Evolutionary conservation across 1,284 basidiomycete species (phyloP), one percentile per base, ranked within the genome.

Genomic region (Naganishia liquefaciens): DNA sequence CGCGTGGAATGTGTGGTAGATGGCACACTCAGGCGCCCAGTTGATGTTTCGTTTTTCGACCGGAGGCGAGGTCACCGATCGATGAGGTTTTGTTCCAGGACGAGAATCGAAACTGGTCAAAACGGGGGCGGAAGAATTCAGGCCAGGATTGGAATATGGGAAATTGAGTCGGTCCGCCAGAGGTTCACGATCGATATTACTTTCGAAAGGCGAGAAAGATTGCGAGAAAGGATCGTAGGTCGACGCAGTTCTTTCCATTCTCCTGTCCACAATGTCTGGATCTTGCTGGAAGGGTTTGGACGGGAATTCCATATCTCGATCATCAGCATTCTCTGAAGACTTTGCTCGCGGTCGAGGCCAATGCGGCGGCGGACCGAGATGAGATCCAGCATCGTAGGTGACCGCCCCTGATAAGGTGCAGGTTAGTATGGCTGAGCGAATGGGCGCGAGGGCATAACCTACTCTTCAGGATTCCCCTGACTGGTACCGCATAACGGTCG

Each of bases 1-100:
- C 11, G 91, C 81, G 49, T 92, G 87, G 83, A 97, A 98, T 7
- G 95, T 99, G 77, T 93, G 91, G 75, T 98, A 97, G 57, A 97
- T 91, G 39, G 90, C 91, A 73, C 96, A 81, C 75, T 93, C 93
- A 52, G 86, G 89, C 37, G 94, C 93, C 80, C 97, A 99, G 61
- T 88, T 84, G 42, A 97, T 80, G 55, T 85, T 82, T 77, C 90
- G 92, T n/a, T 87, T 84, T 42, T 84, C 80, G 37, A 87, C 87
- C 37, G 87, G 70, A 23, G 73, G 72, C 3, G 69, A 44, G 15
- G 76, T 76, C 30, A 70, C 71, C 46, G 76, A 70, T 44, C 74
- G 68, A 25, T 72, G 68, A 19, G 70, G 67, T 44, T 62, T 62
- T 55, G 60, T 47, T 23, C 60, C 28, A 27, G 54, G 49, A 5